Conservation (phyloP, 2,329 filamentous ascomycete species). For the Diaporthe sp. region DNA sequence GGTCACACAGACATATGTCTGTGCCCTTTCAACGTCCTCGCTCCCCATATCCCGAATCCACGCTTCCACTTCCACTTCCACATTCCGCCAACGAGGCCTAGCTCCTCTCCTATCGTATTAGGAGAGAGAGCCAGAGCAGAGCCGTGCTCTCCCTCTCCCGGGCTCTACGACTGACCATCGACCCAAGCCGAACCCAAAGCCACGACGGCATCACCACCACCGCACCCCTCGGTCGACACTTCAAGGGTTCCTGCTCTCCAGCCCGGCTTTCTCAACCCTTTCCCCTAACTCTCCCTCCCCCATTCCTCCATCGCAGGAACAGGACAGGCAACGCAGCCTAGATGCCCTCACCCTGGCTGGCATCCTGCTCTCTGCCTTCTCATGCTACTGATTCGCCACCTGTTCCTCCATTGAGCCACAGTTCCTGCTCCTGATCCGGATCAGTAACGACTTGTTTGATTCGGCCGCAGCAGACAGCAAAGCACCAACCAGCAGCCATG, state of each 20-base stretch:
- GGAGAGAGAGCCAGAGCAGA: conserved; percentile 15
- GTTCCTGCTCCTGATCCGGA: conserved; percentile 19
- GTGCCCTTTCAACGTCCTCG: conserved; percentile 32
- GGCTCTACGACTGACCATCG: not conserved
- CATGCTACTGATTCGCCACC: conserved; percentile 31
- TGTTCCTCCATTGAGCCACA: conserved; percentile 22
- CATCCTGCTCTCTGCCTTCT: conserved; percentile 15
- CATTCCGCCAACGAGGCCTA: conserved; percentile 22
- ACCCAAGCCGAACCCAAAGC: not conserved
- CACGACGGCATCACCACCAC: conserved; percentile 22
- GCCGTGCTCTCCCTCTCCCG: conserved; percentile 10
- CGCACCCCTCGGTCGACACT: not conserved
- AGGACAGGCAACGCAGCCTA: not conserved
- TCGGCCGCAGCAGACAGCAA: conserved; percentile 39
- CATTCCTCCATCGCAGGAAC: not conserved
- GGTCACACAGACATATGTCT: conserved; percentile 31
- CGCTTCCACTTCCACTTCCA: conserved; percentile 8
- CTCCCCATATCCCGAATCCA: conserved; percentile 3
- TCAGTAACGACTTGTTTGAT: not conserved
- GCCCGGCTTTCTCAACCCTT: conserved; percentile 16
- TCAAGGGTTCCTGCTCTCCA: conserved; percentile 3
- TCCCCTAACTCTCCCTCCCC: not conserved
- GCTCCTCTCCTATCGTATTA: not conserved
- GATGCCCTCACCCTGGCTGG: conserved; percentile 25
- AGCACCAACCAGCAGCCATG: conserved; percentile 60